Conservation (phyloP, 75 land plant genomes). For the Pinus tabuliformis region DNA sequence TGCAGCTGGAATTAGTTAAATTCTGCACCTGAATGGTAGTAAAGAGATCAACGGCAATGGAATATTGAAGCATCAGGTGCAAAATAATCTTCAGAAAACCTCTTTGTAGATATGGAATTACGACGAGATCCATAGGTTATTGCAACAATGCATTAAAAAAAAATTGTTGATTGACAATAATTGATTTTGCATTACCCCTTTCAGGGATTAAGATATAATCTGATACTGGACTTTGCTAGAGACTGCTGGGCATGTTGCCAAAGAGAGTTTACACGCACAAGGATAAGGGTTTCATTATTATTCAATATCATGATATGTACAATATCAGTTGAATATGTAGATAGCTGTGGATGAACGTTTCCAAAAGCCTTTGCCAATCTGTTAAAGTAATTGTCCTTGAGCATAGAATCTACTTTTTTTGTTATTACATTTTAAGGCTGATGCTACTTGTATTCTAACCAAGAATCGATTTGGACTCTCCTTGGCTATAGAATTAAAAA, state of each 20-base stretch:
- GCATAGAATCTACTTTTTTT: not conserved
- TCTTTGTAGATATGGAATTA: constrained; percentile 1
- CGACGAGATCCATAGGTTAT: not conserved
- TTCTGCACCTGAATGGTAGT: not conserved
- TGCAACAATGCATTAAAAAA: not conserved
- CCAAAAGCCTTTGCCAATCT: not conserved
- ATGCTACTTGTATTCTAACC: not conserved
- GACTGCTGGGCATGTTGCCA: not conserved
- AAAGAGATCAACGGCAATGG: not conserved
- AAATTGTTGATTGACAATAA: not conserved
- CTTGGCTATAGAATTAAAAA: not conserved
- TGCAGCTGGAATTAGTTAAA: not conserved
- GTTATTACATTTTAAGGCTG: not conserved
- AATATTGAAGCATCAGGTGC: not conserved
- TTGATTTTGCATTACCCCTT: too few relatives aligned
- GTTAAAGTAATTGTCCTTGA: not conserved
- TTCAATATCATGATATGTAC: not conserved
- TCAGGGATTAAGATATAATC: not conserved
- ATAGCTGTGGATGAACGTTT: not conserved
- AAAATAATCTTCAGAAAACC: not conserved
- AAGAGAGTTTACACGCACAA: not conserved
- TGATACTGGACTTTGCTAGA: not conserved
- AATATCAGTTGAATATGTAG: not conserved
- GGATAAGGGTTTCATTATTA: not conserved
- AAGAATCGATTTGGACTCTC: not conserved